phyloP scores from a whole-genome alignment of 129 eudicot species.

The Flaveria bidentis region DNA sequence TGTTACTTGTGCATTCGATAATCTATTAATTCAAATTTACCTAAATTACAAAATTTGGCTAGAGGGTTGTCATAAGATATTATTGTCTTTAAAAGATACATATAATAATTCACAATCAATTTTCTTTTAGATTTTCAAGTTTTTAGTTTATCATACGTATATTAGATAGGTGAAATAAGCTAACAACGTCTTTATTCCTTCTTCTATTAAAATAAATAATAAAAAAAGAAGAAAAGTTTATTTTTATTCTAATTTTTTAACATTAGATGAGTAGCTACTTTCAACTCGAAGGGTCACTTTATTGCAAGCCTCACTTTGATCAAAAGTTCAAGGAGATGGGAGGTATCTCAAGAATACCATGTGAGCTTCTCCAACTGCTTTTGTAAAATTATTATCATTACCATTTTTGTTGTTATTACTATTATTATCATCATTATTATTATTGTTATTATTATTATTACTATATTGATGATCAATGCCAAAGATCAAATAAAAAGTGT shows the following conservation, averaged over 20 bases:
- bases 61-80: too few species aligned
- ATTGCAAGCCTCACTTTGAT: conserved; percentile 92
- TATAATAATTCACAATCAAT: neutral
- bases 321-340: conserved; percentile 81
- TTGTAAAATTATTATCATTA: neutral
- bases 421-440: neutral
- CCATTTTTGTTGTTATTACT: neutral
- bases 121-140: neutral
- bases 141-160: too few species aligned
- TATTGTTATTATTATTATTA: too few species aligned
- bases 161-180: too few species aligned
- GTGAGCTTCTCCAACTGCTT: conserved; percentile 29
- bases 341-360: conserved; percentile 41
- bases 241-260: too few species aligned
- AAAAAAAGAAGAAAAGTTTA: too few species aligned
- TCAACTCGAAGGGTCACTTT: conserved; percentile 58
- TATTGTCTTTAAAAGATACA: too few species aligned
- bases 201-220: too few species aligned
- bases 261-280: conserved; percentile 74
- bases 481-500: too few species aligned
- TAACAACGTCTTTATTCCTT: too few species aligned
- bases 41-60: too few species aligned
- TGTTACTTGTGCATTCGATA: neutral
- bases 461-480: too few species aligned
- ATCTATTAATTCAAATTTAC: neutral